Percentiles rank a stretch among this genome's conserved stretches.
Evolutionary conservation across 306 rosid species (phyloP).

Genomic region (Gastrolobium bilobum): DNA sequence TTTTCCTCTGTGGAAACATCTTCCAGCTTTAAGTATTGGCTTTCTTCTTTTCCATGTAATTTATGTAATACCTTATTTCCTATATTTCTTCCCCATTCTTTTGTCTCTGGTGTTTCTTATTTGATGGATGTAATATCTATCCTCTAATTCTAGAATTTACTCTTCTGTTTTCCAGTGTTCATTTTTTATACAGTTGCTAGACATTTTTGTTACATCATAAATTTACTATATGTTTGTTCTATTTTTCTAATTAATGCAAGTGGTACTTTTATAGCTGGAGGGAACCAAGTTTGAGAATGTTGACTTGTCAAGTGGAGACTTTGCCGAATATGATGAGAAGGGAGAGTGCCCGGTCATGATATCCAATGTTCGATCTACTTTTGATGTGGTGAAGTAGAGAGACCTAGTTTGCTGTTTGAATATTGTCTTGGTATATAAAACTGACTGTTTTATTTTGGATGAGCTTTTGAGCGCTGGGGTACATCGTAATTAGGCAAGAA

Average conservation of each 20-base stretch:
- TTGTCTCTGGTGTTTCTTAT: background rate
- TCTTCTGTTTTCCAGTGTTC: background rate
- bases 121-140: slow-evolving; percentile 12
- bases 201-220: background rate
- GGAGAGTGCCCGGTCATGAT: slow-evolving; percentile 92
- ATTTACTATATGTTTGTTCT: slow-evolving; percentile 6
- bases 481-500: slow-evolving; percentile 15
- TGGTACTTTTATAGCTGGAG: slow-evolving; percentile 59
- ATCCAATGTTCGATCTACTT: slow-evolving; percentile 68
- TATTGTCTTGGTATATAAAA: slow-evolving; percentile 47
- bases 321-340: slow-evolving; percentile 88
- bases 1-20: slow-evolving; percentile 14
- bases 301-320: slow-evolving; percentile 82
- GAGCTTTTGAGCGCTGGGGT: slow-evolving; percentile 37
- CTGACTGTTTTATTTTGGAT: slow-evolving; percentile 41
- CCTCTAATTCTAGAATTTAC: background rate
- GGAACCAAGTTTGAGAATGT: slow-evolving; percentile 82
- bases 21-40: background rate
- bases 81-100: background rate
- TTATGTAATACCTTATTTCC: background rate
- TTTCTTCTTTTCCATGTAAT: slow-evolving; percentile 42
- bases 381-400: slow-evolving; percentile 71
- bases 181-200: background rate
- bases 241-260: slow-evolving; percentile 17
- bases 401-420: slow-evolving; percentile 22